Percentiles rank a stretch among this genome's conserved stretches.
These are phyloP conservation scores for Emmonsiellopsis sp. DNA, from an alignment of 2,329 filamentous ascomycete species.

Conservation along the genomic window DNA sequence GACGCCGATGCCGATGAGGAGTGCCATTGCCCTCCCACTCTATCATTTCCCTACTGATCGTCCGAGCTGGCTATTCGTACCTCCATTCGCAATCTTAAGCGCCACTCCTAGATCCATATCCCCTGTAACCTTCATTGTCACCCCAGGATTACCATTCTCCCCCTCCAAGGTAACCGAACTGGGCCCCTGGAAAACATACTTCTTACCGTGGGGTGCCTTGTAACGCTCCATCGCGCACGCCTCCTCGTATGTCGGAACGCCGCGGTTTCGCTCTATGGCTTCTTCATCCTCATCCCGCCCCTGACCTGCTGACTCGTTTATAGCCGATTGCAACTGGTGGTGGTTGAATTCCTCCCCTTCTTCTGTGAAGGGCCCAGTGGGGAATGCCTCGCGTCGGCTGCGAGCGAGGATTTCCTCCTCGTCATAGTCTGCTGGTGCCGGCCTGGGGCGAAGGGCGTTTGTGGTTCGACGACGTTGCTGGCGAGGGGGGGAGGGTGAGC, in stretches of 20 bases:
- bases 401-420: constrained; percentile 7
- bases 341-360: constrained; percentile 4
- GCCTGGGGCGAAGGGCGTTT: too few species aligned
- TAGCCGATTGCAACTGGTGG: constrained; percentile 10
- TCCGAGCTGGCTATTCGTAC: background rate
- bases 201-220: constrained; percentile 6
- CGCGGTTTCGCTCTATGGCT: constrained; percentile 10
- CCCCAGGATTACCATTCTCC: background rate
- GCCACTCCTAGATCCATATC: constrained; percentile 15
- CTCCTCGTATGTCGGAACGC: constrained; percentile 13
- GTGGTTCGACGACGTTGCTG: too few species aligned
- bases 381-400: constrained; percentile 6
- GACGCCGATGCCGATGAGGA: too few species aligned
- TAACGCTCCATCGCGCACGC: constrained; percentile 9
- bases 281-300: constrained; percentile 12
- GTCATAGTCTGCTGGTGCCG: background rate
- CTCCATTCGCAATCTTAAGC: constrained; percentile 12
- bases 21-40: background rate
- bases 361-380: constrained; percentile 3
- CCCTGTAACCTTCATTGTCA: constrained; percentile 10
- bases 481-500: too few species aligned
- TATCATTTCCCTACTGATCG: background rate
- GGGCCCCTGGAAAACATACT: constrained; percentile 13
- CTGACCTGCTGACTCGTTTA: constrained; percentile 11
- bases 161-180: constrained; percentile 2